These are phyloP conservation scores for Vigna nakashimae DNA, from an alignment of 306 rosid species.

Conservation along the genomic window DNA sequence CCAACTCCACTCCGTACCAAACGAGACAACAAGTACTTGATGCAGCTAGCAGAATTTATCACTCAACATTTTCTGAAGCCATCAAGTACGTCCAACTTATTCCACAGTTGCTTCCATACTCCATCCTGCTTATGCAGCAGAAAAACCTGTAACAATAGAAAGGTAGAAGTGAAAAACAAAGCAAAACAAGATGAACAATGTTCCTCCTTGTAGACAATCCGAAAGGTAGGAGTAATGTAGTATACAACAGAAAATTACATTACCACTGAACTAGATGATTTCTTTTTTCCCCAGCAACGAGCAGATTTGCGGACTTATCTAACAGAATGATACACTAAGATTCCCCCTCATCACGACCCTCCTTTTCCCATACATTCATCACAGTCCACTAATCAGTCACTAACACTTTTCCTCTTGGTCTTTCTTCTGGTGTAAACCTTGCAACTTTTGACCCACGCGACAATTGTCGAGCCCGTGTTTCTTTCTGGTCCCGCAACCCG, in stretches of 20 bases:
- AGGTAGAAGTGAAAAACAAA: neutral
- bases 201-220: too few relatives aligned
- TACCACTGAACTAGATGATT: too few relatives aligned
- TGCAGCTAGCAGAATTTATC: neutral
- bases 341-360: too few relatives aligned
- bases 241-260: too few relatives aligned
- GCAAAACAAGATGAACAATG: too few relatives aligned
- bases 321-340: too few relatives aligned
- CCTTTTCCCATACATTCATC: neutral
- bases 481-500: neutral
- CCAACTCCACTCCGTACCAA: neutral
- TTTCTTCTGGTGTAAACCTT: too few relatives aligned
- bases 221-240: too few relatives aligned
- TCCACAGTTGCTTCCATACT: neutral
- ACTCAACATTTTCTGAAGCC: neutral
- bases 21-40: neutral
- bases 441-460: neutral
- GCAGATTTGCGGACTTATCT: too few relatives aligned
- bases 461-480: neutral
- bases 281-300: too few relatives aligned
- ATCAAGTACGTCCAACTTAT: neutral
- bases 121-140: neutral
- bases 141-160: neutral
- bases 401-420: too few relatives aligned
- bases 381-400: neutral